Base-by-base conservation (phyloP, 768 basidiomycete genomes). In the Mycena olivaceomarginata region DNA sequence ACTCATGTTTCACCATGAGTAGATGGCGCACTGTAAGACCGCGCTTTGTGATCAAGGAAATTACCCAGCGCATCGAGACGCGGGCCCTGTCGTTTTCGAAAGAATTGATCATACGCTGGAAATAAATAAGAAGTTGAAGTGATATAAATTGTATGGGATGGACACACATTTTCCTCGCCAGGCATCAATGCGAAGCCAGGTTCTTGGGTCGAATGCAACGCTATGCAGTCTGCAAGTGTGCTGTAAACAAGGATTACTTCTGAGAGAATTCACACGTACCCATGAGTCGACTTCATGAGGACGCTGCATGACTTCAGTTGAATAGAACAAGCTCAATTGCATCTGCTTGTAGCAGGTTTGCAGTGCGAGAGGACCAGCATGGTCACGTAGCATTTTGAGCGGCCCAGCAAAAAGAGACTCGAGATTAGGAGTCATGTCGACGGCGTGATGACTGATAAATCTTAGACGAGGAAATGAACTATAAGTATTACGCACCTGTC, bases 31-130 rank as follows among this genome's bases (percentile, higher is more conserved):
- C 46, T 18, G 9, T 15, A 39, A 71, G 70, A 11, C 70, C 60
- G 16, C 70, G 46, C 46, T 62, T 45, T 10, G 45, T 62, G n/a
- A 71, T 41, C 60, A 45, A 41, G 45, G 62, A 12, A 46, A 71
- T 51, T 2, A 51, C n/a, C 70, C 70, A 71, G 16, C 51, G 43
- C n/a, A 66, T 22, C 25, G 63, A 65, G 39, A 72, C 25, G 39
- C 63, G 18, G 2, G 62, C 70, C 46, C 37, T n/a, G 51, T 72
- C 70, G 40, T 72, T 65, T 7, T 72, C 39, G 20, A 72, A 72
- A 18, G 16, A 41, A 40, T 72, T 72, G 46, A 72, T 40, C 62
- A 72, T 64, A 39, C 65, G 62, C 70, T 72, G 51, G 51, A 59
- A 22, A 56, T 11, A 15, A 9, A 37, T 11, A 31, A 51, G 31